phyloP scores from a whole-genome alignment of 495 filamentous ascomycete species.

The Daldinia concentrica region DNA sequence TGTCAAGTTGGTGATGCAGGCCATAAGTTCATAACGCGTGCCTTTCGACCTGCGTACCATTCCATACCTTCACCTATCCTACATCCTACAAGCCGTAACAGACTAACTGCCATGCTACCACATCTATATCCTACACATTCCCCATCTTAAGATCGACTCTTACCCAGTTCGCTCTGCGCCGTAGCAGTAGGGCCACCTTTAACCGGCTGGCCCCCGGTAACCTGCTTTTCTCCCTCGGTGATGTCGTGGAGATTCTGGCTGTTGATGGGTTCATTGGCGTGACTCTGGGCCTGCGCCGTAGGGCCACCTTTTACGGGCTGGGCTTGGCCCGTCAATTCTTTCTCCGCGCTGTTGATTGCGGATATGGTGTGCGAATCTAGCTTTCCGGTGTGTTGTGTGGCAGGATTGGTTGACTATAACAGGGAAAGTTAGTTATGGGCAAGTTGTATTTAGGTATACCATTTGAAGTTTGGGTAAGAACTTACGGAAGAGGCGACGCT shows the following conservation, averaged over 20 bases:
- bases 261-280: conserved; percentile 39
- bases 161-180: conserved; percentile 45
- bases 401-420: conserved; percentile 9
- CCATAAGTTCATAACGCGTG: not conserved
- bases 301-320: conserved; percentile 38
- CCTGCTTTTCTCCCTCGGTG: conserved; percentile 42
- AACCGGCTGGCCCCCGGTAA: conserved; percentile 37
- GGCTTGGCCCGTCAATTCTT: conserved; percentile 25
- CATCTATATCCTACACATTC: not conserved
- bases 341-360: conserved; percentile 37
- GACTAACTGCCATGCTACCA: not conserved
- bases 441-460: not conserved
- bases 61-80: too few relatives aligned
- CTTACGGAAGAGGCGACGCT: conserved; percentile 33
- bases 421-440: not conserved
- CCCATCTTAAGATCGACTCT: conserved; percentile 24
- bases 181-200: conserved; percentile 45
- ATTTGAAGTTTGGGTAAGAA: not conserved
- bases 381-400: conserved; percentile 27
- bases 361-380: conserved; percentile 44
- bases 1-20: not conserved
- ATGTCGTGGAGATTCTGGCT: conserved; percentile 44
- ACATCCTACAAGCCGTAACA: not conserved
- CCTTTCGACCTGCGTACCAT: not conserved
- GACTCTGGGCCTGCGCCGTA: conserved; percentile 43